phyloP scores from a whole-genome alignment of 2,329 filamentous ascomycete genomes.

The Alternaria ventricosa region DNA sequence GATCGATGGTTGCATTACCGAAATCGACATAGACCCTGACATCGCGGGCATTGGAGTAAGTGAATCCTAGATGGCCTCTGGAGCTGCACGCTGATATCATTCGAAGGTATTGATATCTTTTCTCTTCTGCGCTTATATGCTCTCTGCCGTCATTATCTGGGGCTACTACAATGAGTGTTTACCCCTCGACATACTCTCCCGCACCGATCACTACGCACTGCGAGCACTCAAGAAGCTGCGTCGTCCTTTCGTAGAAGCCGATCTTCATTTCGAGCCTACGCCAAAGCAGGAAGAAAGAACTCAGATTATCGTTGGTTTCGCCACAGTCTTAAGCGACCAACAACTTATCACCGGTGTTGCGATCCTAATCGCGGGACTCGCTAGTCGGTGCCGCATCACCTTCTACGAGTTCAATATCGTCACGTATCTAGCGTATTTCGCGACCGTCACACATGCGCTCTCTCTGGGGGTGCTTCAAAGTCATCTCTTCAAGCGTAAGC shows the following conservation, averaged over 20 bases:
- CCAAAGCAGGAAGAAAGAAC: neutral
- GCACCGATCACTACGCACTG: neutral
- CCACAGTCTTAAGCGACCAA: slow-evolving; percentile 7
- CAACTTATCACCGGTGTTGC: slow-evolving; percentile 15
- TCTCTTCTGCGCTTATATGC: neutral
- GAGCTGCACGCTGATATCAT: neutral
- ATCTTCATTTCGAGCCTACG: neutral
- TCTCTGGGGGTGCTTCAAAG: neutral
- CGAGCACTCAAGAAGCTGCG: neutral
- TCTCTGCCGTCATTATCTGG: neutral
- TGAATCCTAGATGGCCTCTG: neutral
- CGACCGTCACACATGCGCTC: neutral
- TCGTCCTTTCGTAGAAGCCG: neutral
- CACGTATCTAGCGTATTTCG: slow-evolving; percentile 8
- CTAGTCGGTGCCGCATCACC: slow-evolving; percentile 5
- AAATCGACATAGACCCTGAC: neutral
- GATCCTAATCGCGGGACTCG: slow-evolving; percentile 8
- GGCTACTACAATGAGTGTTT: neutral
- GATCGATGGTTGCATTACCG: neutral
- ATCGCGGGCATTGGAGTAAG: neutral
- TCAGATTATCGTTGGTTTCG: neutral
- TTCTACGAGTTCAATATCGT: slow-evolving; percentile 11
- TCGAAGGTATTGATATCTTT: neutral
- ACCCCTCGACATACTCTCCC: neutral
- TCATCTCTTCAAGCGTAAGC: neutral